These are phyloP conservation scores for Myxozyma nipponensis DNA, from an alignment of 805 yeast genomes.

Conservation along the genomic window DNA sequence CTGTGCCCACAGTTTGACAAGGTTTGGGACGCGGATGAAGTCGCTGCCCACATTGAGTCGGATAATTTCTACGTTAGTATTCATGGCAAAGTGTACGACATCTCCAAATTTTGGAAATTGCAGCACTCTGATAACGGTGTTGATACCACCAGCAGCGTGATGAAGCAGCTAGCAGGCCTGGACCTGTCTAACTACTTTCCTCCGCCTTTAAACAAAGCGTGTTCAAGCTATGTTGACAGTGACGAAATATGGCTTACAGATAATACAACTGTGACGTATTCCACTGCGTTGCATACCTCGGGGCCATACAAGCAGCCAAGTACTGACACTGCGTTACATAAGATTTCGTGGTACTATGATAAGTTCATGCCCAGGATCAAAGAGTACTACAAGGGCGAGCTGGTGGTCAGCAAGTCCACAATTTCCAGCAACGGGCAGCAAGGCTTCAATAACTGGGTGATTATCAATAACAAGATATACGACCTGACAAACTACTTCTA, in stretches of 20 bases:
- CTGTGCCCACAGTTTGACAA: slow-evolving; percentile 43
- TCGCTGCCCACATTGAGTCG: slow-evolving; percentile 39
- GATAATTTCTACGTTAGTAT: slow-evolving; percentile 40
- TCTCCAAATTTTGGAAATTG: slow-evolving; percentile 37
- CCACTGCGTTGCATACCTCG: slow-evolving; percentile 36
- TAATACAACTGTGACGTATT: slow-evolving; percentile 34
- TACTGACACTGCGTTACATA: slow-evolving; percentile 36
- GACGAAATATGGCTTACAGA: slow-evolving; percentile 31
- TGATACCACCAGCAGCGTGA: slow-evolving; percentile 34
- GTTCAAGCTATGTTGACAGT: slow-evolving; percentile 40
- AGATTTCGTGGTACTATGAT: slow-evolving; percentile 39
- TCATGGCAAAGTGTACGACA: slow-evolving; percentile 42
- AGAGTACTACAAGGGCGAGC: slow-evolving; percentile 38
- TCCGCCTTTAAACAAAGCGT: slow-evolving; percentile 41
- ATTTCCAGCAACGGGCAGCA: slow-evolving; percentile 30
- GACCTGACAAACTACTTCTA: slow-evolving; percentile 40
- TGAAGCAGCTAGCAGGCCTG: slow-evolving; percentile 41
- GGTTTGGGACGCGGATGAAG: slow-evolving; percentile 41
- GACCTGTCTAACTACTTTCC: slow-evolving; percentile 42
- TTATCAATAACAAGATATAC: slow-evolving; percentile 37
- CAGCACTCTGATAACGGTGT: slow-evolving; percentile 43
- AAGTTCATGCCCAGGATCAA: slow-evolving; percentile 38
- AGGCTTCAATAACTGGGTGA: slow-evolving; percentile 34
- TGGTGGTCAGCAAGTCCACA: slow-evolving; percentile 36
- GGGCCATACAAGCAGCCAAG: slow-evolving; percentile 35